Conservation (phyloP, 2,329 filamentous ascomycete species). For the Akanthomyces dipterigenus region DNA sequence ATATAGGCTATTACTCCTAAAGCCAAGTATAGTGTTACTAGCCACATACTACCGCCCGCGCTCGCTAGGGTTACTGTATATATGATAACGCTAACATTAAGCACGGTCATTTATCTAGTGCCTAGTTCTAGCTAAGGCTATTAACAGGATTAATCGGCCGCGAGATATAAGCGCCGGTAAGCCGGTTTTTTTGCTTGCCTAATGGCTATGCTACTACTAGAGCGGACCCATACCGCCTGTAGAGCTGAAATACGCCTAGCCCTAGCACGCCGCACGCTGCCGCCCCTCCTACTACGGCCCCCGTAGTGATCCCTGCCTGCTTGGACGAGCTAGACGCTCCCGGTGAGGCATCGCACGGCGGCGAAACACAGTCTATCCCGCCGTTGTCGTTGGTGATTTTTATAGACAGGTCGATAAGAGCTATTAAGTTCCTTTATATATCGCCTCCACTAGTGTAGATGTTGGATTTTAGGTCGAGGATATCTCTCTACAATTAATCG, state of each 20-base stretch:
- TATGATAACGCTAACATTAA: too few species aligned
- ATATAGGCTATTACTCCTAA: too few species aligned
- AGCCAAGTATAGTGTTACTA: too few species aligned
- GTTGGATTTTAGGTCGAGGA: not conserved
- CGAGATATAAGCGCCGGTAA: not conserved
- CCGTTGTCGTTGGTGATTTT: not conserved
- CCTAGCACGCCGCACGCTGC: not conserved
- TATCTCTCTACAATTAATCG: not conserved
- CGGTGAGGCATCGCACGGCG: not conserved
- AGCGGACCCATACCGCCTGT: not conserved
- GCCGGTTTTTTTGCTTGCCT: not conserved
- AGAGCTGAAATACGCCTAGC: not conserved
- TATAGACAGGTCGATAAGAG: not conserved
- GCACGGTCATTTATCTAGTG: too few species aligned
- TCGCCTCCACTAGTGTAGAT: not conserved
- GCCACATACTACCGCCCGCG: too few species aligned
- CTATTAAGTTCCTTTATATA: not conserved
- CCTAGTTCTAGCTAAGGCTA: not conserved
- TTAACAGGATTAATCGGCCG: not conserved
- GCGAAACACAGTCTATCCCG: not conserved
- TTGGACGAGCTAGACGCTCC: not conserved
- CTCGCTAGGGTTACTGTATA: too few species aligned
- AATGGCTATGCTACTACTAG: not conserved
- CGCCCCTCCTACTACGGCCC: not conserved
- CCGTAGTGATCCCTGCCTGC: not conserved